These are phyloP conservation scores for Cyclotella cryptica DNA, from an alignment of 108 stramenopile genomes.

Conservation along the genomic window DNA sequence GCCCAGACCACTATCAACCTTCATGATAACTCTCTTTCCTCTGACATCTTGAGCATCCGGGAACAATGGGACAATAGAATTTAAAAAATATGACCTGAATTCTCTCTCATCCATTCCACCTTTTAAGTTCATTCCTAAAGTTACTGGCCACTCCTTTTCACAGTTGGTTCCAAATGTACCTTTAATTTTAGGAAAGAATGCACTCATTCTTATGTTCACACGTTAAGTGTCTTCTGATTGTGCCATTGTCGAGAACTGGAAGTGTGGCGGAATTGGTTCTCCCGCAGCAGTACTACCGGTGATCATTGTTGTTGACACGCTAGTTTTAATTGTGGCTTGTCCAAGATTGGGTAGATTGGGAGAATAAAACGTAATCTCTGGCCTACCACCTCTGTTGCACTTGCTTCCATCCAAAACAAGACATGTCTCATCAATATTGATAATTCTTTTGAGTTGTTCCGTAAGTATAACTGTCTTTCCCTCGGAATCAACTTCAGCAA, in stretches of 20 bases:
- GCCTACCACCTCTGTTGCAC: constrained; percentile 20
- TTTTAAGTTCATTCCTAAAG: neutral
- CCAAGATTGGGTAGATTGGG: constrained; percentile 12
- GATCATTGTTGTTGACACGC: constrained; percentile 11
- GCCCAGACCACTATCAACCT: neutral
- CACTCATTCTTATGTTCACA: neutral
- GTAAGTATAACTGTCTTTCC: neutral
- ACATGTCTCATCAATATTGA: constrained; percentile 21
- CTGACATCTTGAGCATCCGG: neutral
- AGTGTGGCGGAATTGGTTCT: neutral
- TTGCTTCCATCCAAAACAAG: too few species aligned
- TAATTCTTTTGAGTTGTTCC: constrained; percentile 21
- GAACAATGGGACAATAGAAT: neutral
- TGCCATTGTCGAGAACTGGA: neutral
- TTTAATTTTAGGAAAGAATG: neutral
- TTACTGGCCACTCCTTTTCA: neutral
- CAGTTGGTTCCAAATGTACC: neutral
- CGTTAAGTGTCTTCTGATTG: neutral
- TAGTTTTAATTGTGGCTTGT: constrained; percentile 6
- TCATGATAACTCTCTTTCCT: neutral
- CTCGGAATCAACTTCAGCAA: neutral
- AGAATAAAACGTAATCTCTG: constrained; percentile 14
- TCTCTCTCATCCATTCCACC: too few species aligned
- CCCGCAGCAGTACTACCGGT: constrained; percentile 13
- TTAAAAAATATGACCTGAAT: neutral